phyloP scores from a whole-genome alignment of 2,329 filamentous ascomycete genomes.

The Balansia obtecta region DNA sequence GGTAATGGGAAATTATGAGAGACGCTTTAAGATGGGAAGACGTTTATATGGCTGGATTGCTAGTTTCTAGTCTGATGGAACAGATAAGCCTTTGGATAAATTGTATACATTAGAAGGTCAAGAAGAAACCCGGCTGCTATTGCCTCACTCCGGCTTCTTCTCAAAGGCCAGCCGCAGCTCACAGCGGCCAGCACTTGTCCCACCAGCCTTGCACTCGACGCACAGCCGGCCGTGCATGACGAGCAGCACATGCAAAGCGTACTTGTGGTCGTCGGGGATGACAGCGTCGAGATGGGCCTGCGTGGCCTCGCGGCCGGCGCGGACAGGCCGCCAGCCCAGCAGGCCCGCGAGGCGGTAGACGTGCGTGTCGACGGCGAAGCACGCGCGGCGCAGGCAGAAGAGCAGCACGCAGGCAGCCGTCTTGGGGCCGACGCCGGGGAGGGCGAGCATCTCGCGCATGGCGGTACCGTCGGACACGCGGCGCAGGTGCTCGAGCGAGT shows the following conservation, averaged over 20 bases:
- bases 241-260: slow-evolving; percentile 35
- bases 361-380: slow-evolving; percentile 42
- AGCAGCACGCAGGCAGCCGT: slow-evolving; percentile 40
- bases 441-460: slow-evolving; percentile 36
- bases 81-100: too few species aligned
- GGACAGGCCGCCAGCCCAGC: slow-evolving; percentile 35
- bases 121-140: too few species aligned
- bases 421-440: slow-evolving; percentile 40
- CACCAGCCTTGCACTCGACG: slow-evolving; percentile 27
- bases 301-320: slow-evolving; percentile 30
- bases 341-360: slow-evolving; percentile 36
- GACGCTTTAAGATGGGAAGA: too few species aligned
- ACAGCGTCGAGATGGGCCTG: slow-evolving; percentile 36
- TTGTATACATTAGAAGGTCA: too few species aligned
- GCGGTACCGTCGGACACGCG: slow-evolving; percentile 28
- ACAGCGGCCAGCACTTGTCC: slow-evolving; percentile 24
- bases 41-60: too few species aligned
- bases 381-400: slow-evolving; percentile 34
- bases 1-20: too few species aligned
- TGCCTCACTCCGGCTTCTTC: too few species aligned
- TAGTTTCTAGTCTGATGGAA: too few species aligned
- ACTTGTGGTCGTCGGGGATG: slow-evolving; percentile 36
- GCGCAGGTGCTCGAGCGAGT: slow-evolving; percentile 38
- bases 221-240: slow-evolving; percentile 35
- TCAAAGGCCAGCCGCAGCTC: slow-evolving; percentile 25